These are phyloP conservation scores for Crithidia fasciculata DNA, from an alignment of 208 protist species.

Conservation along the genomic window DNA sequence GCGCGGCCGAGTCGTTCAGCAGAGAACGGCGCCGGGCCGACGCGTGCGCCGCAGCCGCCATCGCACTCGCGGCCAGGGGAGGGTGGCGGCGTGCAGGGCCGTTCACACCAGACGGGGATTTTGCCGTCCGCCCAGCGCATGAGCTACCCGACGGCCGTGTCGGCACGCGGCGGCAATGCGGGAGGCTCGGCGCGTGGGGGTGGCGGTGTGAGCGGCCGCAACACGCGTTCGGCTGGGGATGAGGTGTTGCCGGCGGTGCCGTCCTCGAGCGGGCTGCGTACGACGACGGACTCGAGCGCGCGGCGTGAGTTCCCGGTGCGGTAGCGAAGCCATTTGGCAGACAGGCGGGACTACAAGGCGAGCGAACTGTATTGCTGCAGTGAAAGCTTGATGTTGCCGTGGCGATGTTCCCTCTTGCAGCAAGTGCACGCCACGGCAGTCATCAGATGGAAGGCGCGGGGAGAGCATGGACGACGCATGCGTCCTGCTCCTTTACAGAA, in stretches of 20 bases:
- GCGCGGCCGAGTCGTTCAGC: background rate
- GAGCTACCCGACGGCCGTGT: background rate
- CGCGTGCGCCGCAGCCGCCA: background rate
- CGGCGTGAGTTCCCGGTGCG: conserved; percentile 17
- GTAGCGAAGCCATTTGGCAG: background rate
- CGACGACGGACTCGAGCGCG: background rate
- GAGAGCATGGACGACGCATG: background rate
- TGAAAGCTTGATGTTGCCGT: too few species aligned
- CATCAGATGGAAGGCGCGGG: background rate
- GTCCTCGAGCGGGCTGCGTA: conserved; percentile 4
- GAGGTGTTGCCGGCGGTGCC: conserved; percentile 5
- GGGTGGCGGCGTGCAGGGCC: background rate
- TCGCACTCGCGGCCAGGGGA: background rate
- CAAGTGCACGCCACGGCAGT: too few species aligned
- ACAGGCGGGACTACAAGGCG: too few species aligned
- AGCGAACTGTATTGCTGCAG: too few species aligned
- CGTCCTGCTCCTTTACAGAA: background rate
- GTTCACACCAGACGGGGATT: background rate
- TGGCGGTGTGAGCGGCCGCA: background rate
- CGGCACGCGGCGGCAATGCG: background rate
- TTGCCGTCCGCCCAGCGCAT: background rate
- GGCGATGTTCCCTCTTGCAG: too few species aligned
- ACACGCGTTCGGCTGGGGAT: background rate
- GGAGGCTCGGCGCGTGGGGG: background rate
- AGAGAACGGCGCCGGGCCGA: background rate